A percentile compares a stretch with the other conserved stretches of the same genome.
These are phyloP conservation scores for Botrytis tulipae DNA, from an alignment of 2,329 filamentous ascomycete genomes.

Conservation along the genomic window DNA sequence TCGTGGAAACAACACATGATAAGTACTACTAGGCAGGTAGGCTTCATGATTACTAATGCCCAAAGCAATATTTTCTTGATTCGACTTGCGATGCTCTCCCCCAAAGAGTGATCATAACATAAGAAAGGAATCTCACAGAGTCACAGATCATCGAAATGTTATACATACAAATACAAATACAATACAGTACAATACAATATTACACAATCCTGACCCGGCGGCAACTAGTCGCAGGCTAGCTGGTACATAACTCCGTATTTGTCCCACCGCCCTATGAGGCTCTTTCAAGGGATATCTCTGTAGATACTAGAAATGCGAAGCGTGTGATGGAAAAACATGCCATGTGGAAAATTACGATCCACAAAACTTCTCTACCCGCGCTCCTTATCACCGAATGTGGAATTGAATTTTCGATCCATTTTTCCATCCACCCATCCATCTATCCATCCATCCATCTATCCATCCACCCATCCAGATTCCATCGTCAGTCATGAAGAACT, in stretches of 20 bases:
- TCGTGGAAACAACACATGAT: too few relatives aligned
- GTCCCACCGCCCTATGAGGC: not conserved
- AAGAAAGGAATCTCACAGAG: not conserved
- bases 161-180: too few relatives aligned
- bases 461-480: not conserved
- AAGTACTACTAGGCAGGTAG: too few relatives aligned
- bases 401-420: not conserved
- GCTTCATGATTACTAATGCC: not conserved
- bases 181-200: not conserved
- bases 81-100: not conserved
- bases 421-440: not conserved
- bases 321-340: slow-evolving; percentile 1
- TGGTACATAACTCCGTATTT: not conserved
- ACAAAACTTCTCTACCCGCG: not conserved
- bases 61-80: not conserved
- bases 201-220: not conserved
- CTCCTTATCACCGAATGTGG: not conserved
- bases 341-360: not conserved
- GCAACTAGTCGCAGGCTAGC: not conserved
- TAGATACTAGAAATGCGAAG: not conserved
- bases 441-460: not conserved
- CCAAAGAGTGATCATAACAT: not conserved
- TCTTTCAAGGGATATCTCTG: slow-evolving; percentile 2
- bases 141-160: not conserved
- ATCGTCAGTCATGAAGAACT: not conserved